Evolutionary conservation across 2,329 filamentous ascomycete genomes (phyloP).

Genomic region (Talaromyces funiculosus): DNA sequence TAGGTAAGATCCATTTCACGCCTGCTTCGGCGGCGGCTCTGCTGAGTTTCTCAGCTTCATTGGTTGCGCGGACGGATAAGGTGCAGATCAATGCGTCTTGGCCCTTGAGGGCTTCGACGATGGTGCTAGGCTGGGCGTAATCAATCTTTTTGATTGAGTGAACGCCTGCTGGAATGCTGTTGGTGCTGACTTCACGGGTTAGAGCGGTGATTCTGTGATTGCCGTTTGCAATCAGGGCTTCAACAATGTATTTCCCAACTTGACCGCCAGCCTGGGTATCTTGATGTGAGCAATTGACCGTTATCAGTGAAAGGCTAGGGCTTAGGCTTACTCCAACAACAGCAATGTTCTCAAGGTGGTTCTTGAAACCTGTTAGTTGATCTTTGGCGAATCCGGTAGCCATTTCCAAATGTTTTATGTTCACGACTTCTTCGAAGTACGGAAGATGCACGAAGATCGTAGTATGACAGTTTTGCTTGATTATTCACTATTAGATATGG

Average conservation of each 20-base stretch:
- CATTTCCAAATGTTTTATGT: background rate
- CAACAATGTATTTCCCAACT: slow-evolving; percentile 25
- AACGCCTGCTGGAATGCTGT: slow-evolving; percentile 43
- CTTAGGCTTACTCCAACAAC: slow-evolving; percentile 32
- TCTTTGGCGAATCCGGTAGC: slow-evolving; percentile 10
- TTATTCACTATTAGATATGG: background rate
- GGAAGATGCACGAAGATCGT: no score
- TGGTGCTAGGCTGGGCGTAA: slow-evolving; percentile 43
- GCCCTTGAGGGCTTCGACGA: slow-evolving; percentile 48
- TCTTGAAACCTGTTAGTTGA: slow-evolving; percentile 18
- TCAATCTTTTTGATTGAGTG: slow-evolving; percentile 39
- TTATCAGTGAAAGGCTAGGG: background rate
- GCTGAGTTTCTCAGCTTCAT: slow-evolving; percentile 45
- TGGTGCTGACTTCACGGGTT: slow-evolving; percentile 41
- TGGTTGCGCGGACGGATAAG: slow-evolving; percentile 40
- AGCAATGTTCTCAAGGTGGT: slow-evolving; percentile 34
- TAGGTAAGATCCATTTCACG: slow-evolving; percentile 53
- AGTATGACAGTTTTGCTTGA: background rate
- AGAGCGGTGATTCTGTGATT: slow-evolving; percentile 51
- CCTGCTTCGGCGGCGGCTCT: slow-evolving; percentile 52
- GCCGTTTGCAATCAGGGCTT: slow-evolving; percentile 40
- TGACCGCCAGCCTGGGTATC: slow-evolving; percentile 31
- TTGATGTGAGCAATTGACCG: background rate
- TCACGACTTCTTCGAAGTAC: background rate
- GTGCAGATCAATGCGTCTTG: slow-evolving; percentile 56